Evolutionary conservation across 1,284 basidiomycete species (phyloP), one percentile per base, ranked within the genome.

Genomic region (Flammula alnicola): DNA sequence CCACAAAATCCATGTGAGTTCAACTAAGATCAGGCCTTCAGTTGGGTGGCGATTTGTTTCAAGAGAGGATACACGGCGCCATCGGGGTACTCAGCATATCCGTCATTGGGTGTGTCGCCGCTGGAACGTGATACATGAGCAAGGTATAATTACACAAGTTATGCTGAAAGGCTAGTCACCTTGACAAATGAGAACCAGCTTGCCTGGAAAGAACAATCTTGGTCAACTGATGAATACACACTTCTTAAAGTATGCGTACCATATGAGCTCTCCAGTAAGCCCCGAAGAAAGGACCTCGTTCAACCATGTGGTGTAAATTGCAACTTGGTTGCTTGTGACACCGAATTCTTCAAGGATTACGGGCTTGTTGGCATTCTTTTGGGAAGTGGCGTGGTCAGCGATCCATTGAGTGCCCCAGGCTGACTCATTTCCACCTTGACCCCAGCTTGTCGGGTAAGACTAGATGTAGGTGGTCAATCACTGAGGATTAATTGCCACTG

Each of bases 211-310:
- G 30, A 5, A 25, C 11, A 12, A 16, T 16, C 8, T 22, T 12
- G 37, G 20, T 39, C 3, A 25, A 11, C 8, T 17, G 3, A 39
- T 3, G 4, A 26, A 39, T 7, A 27, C n/a, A 26, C 6, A 9
- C 8, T 17, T 3, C n/a, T 20, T 8, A 25, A 17, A 30, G 11
- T 14, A 17, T 9, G 12, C 3, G 12, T 27, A 76, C 81, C 82
- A 84, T 52, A 81, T 80, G 39, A 83, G 71, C 54, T 82, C 78
- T n/a, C 81, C 82, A n/a, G 80, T 72, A 23, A 84, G 57, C 1
- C 80, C 79, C 16, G 76, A 78, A 16, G 71, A 76, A 19, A 79
- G 59, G 14, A 83, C 63, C 25, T 76, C 67, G 52, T 70, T 71
- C 47, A 71, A 78, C 83, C 81, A 85, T 10, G 72, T 62, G 17